Evolutionary conservation across 163 green algal genomes (phyloP).

Genomic region (Scenedesmus sp.): DNA sequence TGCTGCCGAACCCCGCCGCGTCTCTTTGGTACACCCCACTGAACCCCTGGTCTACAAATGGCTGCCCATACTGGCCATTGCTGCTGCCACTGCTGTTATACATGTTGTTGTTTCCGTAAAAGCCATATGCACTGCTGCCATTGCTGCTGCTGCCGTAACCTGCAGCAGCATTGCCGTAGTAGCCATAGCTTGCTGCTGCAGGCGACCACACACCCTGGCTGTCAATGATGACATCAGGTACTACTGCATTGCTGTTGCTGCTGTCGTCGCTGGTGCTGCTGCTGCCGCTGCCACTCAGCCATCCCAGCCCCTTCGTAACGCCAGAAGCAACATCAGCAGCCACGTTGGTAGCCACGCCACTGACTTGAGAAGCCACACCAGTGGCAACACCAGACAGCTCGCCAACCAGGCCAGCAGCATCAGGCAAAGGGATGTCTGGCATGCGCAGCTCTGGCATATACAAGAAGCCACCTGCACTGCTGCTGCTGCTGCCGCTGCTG

Average conservation of each 20-base stretch:
- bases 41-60: constrained; percentile 26
- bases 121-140: constrained; percentile 16
- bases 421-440: background rate
- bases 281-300: constrained; percentile 26
- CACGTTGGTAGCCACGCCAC: constrained; percentile 12
- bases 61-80: background rate
- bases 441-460: background rate
- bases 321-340: constrained; percentile 30
- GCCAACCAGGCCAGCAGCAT: constrained; percentile 7
- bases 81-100: constrained; percentile 11
- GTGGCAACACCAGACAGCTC: constrained; percentile 20
- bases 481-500: constrained; percentile 23
- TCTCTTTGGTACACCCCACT: constrained; percentile 17
- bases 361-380: constrained; percentile 15
- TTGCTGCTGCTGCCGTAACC: background rate
- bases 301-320: constrained; percentile 18
- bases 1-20: background rate
- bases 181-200: background rate
- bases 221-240: constrained; percentile 51
- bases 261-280: constrained; percentile 18
- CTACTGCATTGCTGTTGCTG: constrained; percentile 25
- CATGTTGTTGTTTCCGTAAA: background rate
- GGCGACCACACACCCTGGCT: constrained; percentile 29
- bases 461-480: background rate
- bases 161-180: constrained; percentile 4